Percentiles rank a stretch among this genome's conserved stretches.
Evolutionary conservation across 2,329 filamentous ascomycete species (phyloP).

Genomic region (Kalmusia sp.): DNA sequence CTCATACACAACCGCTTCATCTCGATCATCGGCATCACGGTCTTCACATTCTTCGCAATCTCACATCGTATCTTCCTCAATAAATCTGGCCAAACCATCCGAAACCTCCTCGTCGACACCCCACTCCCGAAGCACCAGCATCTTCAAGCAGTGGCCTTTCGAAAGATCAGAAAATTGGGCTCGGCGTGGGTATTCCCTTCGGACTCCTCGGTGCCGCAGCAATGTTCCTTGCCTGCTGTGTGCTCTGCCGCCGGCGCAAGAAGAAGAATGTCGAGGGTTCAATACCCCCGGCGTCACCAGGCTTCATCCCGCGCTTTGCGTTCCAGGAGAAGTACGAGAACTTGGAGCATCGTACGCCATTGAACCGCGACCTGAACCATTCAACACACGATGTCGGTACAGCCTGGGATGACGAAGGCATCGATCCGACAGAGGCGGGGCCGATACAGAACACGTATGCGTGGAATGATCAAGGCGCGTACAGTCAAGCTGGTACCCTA

Average conservation of each 20-base stretch:
- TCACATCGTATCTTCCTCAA: conserved; percentile 3
- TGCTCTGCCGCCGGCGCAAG: conserved; percentile 32
- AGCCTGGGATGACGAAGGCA: conserved; percentile 41
- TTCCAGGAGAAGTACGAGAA: conserved; percentile 39
- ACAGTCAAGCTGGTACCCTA: background rate
- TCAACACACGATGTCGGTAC: conserved; percentile 18
- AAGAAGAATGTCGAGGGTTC: conserved; percentile 31
- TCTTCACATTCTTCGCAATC: conserved; percentile 5
- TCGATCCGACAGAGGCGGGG: conserved; percentile 21
- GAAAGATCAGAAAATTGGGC: conserved; percentile 37
- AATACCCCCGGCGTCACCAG: conserved; percentile 41
- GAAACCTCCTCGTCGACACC: conserved; percentile 18
- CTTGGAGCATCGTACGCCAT: conserved; percentile 29
- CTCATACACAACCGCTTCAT: conserved; percentile 11
- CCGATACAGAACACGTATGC: conserved; percentile 13
- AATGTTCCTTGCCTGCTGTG: conserved; percentile 32
- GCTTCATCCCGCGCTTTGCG: conserved; percentile 45
- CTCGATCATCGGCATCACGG: background rate
- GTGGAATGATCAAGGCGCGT: background rate
- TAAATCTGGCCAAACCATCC: conserved; percentile 4
- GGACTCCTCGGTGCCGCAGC: conserved; percentile 62
- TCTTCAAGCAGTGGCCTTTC: conserved; percentile 28
- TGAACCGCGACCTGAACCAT: conserved; percentile 18
- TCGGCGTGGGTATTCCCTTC: conserved; percentile 57
- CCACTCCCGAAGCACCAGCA: conserved; percentile 25